Conservation (phyloP, 805 yeast genomes). For the Metschnikowia amazonensis region DNA sequence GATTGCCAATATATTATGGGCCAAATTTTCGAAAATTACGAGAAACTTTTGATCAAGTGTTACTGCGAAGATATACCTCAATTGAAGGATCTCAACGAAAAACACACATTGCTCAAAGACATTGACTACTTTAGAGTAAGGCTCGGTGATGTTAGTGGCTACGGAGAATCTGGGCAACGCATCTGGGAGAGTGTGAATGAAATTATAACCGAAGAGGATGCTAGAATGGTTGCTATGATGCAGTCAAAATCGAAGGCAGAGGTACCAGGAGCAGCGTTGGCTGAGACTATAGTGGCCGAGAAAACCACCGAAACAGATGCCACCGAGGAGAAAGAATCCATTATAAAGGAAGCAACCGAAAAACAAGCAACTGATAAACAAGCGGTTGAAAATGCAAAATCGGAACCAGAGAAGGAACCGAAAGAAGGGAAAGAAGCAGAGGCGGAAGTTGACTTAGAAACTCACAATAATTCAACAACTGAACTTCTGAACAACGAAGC, state of each 20-base stretch:
- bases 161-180: slow-evolving; percentile 58
- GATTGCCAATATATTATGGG: slow-evolving; percentile 45
- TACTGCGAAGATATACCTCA: slow-evolving; percentile 46
- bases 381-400: background rate
- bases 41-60: slow-evolving; percentile 48
- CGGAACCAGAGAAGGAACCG: background rate
- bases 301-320: background rate
- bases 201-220: slow-evolving; percentile 48
- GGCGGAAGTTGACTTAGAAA: background rate
- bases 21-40: slow-evolving; percentile 56
- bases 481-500: background rate
- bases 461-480: background rate
- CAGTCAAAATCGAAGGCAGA: slow-evolving; percentile 5
- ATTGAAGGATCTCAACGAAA: slow-evolving; percentile 49
- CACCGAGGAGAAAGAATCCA: background rate
- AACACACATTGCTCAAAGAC: slow-evolving; percentile 55
- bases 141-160: slow-evolving; percentile 54
- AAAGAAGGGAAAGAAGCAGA: background rate
- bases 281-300: background rate
- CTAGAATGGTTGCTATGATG: slow-evolving; percentile 46
- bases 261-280: background rate
- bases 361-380: background rate
- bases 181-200: slow-evolving; percentile 59
- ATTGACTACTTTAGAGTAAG: slow-evolving; percentile 62
- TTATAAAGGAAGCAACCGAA: background rate